Conservation (phyloP, 1,139 yeast genomes). For the Debaryomyces nepalensis region DNA sequence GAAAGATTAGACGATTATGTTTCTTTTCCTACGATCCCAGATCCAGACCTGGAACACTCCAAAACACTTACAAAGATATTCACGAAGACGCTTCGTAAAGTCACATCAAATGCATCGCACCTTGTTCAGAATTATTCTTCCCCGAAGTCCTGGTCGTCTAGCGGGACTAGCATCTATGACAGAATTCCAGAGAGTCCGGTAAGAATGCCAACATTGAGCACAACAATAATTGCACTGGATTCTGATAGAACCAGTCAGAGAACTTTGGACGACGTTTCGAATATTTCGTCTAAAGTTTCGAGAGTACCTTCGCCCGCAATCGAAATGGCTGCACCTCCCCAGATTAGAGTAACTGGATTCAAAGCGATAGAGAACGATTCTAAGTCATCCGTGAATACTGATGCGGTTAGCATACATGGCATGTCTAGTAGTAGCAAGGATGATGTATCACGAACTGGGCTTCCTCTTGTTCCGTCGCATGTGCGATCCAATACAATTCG, state of each 20-base stretch:
- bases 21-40: slow-evolving; percentile 52
- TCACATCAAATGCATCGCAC: slow-evolving; percentile 49
- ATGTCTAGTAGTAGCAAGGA: slow-evolving; percentile 1
- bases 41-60: slow-evolving; percentile 43
- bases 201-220: slow-evolving; percentile 13
- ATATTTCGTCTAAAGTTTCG: slow-evolving; percentile 5
- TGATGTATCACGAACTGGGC: background rate
- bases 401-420: background rate
- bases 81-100: slow-evolving; percentile 48
- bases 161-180: slow-evolving; percentile 8
- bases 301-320: slow-evolving; percentile 6
- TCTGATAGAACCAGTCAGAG: background rate
- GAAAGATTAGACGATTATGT: slow-evolving; percentile 35
- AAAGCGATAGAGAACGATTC: slow-evolving; percentile 2
- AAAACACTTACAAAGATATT: slow-evolving; percentile 39
- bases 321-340: slow-evolving; percentile 1
- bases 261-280: background rate
- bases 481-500: slow-evolving; percentile 8
- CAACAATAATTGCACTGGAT: slow-evolving; percentile 3
- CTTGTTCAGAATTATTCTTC: slow-evolving; percentile 39
- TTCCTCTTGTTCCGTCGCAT: slow-evolving; percentile 10
- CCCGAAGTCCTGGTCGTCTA: slow-evolving; percentile 7
- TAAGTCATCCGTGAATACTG: background rate
- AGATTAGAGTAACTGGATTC: background rate
- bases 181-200: slow-evolving; percentile 11